These are phyloP conservation scores for Pinus tabuliformis DNA, from an alignment of 75 land plant genomes.

Conservation along the genomic window DNA sequence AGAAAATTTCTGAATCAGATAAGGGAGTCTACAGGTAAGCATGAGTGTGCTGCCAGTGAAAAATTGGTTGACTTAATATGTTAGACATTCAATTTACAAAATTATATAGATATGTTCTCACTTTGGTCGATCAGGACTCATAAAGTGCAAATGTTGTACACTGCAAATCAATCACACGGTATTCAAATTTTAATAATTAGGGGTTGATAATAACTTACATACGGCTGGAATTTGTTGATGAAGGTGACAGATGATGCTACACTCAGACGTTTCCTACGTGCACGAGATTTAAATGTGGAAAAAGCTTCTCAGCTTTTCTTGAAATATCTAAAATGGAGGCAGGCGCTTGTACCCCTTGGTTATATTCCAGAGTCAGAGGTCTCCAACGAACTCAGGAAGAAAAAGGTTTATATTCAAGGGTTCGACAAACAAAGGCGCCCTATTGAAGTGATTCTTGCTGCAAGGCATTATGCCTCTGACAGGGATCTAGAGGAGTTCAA, in stretches of 20 bases:
- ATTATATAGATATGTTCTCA: too few relatives aligned
- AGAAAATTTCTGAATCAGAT: too few relatives aligned
- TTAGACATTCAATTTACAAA: too few relatives aligned
- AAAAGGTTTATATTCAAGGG: constrained; percentile 78
- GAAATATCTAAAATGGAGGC: constrained; percentile 61
- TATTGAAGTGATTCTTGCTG: constrained; percentile 45
- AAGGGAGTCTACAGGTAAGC: too few relatives aligned
- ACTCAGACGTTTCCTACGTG: constrained; percentile 74
- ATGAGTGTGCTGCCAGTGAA: too few relatives aligned
- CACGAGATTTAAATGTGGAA: constrained; percentile 61
- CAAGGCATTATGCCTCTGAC: constrained; percentile 34
- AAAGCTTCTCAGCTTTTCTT: constrained; percentile 57
- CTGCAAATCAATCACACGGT: too few relatives aligned
- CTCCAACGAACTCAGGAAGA: constrained; percentile 45
- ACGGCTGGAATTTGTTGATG: background rate
- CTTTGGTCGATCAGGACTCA: too few relatives aligned
- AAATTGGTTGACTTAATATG: too few relatives aligned
- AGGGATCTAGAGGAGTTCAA: constrained; percentile 69
- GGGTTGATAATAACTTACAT: too few relatives aligned
- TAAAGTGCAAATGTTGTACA: too few relatives aligned
- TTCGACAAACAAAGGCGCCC: constrained; percentile 61
- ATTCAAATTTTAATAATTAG: too few relatives aligned
- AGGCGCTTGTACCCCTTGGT: constrained; percentile 49
- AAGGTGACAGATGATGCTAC: constrained; percentile 68
- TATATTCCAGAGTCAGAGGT: constrained; percentile 51